Base-by-base conservation (phyloP, 495 filamentous ascomycete genomes). In the Tuber aestivum region DNA sequence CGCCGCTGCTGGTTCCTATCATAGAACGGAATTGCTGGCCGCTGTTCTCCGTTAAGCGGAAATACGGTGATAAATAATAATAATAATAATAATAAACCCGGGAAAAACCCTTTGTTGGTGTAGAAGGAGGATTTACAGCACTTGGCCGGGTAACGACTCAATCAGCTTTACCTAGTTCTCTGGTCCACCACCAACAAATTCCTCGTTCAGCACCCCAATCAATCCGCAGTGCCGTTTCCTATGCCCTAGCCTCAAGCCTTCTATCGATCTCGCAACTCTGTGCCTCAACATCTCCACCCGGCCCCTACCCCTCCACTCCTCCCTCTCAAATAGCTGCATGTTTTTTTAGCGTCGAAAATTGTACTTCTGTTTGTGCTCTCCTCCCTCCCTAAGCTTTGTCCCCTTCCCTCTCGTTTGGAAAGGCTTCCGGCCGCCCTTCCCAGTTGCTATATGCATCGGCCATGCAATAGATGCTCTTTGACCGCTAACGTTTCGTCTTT, bases 341-440 rank as follows among this genome's bases (percentile, higher is more conserved):
- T 79, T 71, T 79, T 72, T 79, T 79, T 77, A 79, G 77, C 77
- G 75, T 70, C 70, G 72, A 73, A 76, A 79, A 79, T 79, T 79
- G 78, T 79, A 79, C 76, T 68, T 72, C 72, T 68, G 77, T 79
- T 75, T 71, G 78, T 79, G 35, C 45, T 79, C 78, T 72, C 70
- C 70, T 68, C 75, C 68, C 69, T 73, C 75, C 68, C 69, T 73
- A 70, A 71, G 69, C 72, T 74, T 75, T 73, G 74, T 40, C 70
- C 61, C 44, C 72, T 72, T 37, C 77, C 70, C 77, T 69, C 32
- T 70, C 71, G 69, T 69, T 38, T 75, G 20, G 45, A 9, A 41
- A 41, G 45, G 70, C 72, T 56, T 71, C 76, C 71, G 44, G 56
- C 48, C 44, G 35, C 41, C 27, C 9, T 56, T 37, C 48, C 23